Evolutionary conservation across 2,329 filamentous ascomycete genomes (phyloP).

Genomic region (Fusarium ambrosium): DNA sequence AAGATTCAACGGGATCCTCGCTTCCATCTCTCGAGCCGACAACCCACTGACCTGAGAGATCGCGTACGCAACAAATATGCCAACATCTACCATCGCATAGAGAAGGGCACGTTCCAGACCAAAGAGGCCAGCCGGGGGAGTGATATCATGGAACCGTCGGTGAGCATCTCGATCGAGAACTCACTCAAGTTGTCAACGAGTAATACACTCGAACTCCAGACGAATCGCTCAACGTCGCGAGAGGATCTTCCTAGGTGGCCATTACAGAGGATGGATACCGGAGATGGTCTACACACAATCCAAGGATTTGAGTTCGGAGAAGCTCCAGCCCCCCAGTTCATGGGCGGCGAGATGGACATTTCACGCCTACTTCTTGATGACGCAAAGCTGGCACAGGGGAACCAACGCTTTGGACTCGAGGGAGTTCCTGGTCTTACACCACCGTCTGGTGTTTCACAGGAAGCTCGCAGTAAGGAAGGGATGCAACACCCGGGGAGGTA

Average conservation of each 20-base stretch:
- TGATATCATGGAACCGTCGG: conserved; percentile 64
- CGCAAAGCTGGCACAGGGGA: conserved; percentile 49
- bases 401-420: conserved; percentile 47
- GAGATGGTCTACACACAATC: conserved; percentile 42
- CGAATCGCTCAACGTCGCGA: conserved; percentile 57
- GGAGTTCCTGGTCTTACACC: conserved; percentile 43
- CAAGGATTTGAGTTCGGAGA: conserved; percentile 62
- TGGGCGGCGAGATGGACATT: conserved; percentile 72
- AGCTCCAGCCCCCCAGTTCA: conserved; percentile 54
- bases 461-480: conserved; percentile 32
- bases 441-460: conserved; percentile 30
- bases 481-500: conserved; percentile 32
- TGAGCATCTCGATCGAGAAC: conserved; percentile 64
- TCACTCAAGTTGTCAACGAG: conserved; percentile 57
- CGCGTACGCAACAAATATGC: conserved; percentile 75
- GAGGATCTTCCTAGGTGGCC: conserved; percentile 64
- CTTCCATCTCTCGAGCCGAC: conserved; percentile 69
- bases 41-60: conserved; percentile 74
- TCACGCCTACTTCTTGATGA: conserved; percentile 72
- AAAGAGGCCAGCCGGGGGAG: conserved; percentile 58
- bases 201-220: conserved; percentile 55
- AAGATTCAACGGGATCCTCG: conserved; percentile 72
- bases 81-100: conserved; percentile 68
- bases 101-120: conserved; percentile 65
- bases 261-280: conserved; percentile 51